Percentiles rank a stretch among this genome's conserved stretches.
Evolutionary conservation across 2,329 filamentous ascomycete genomes (phyloP).

Genomic region (Fusarium sp.): DNA sequence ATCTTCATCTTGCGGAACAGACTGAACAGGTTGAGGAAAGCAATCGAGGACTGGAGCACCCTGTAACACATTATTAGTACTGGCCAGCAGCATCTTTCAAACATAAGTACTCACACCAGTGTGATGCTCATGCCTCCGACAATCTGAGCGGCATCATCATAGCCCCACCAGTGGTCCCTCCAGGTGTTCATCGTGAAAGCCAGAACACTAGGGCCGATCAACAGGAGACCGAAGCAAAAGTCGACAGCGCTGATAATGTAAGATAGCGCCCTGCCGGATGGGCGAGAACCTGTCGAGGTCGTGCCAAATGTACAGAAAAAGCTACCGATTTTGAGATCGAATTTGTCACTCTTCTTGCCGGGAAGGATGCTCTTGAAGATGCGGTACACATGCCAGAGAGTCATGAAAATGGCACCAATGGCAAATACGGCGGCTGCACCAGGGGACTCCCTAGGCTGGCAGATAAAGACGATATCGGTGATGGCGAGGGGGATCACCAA

Average conservation of each 20-base stretch:
- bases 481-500: slow-evolving; percentile 34
- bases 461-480: slow-evolving; percentile 33
- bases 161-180: neutral
- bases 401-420: slow-evolving; percentile 27
- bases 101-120: slow-evolving; percentile 36
- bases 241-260: slow-evolving; percentile 41
- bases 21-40: slow-evolving; percentile 36
- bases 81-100: no score
- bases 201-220: slow-evolving; percentile 39
- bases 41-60: slow-evolving; percentile 29
- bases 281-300: neutral
- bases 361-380: slow-evolving; percentile 24
- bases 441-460: neutral
- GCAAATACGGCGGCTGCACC: slow-evolving; percentile 27
- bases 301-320: slow-evolving; percentile 42
- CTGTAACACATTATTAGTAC: slow-evolving; percentile 19
- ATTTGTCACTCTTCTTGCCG: slow-evolving; percentile 27
- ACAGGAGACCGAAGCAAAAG: slow-evolving; percentile 33
- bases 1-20: slow-evolving; percentile 42
- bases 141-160: neutral
- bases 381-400: slow-evolving; percentile 30
- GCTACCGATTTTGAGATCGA: slow-evolving; percentile 45
- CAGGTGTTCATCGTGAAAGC: slow-evolving; percentile 22
- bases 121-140: slow-evolving; percentile 36
- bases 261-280: slow-evolving; percentile 1